Conservation (phyloP, 768 basidiomycete species). For the Collybia sp. region DNA sequence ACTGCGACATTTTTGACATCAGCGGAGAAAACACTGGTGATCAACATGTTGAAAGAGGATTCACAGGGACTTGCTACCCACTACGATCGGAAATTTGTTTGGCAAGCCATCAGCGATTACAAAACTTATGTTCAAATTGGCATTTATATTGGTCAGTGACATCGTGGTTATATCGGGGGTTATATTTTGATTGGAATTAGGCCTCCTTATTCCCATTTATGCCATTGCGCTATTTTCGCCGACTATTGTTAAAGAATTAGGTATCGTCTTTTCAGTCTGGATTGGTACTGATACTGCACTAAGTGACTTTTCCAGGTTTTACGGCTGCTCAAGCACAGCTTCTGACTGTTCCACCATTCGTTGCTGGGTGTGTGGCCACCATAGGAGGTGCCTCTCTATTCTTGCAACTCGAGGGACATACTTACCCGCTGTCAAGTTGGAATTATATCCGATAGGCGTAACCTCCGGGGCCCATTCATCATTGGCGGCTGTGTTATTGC, state of each 20-base stretch:
- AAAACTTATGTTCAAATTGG: slow-evolving; percentile 34
- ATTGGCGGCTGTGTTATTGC: slow-evolving; percentile 35
- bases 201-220: slow-evolving; percentile 40
- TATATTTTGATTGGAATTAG: neutral
- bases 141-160: slow-evolving; percentile 35
- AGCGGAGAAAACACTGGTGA: slow-evolving; percentile 32
- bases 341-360: slow-evolving; percentile 47
- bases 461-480: slow-evolving; percentile 45
- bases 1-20: slow-evolving; percentile 52
- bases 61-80: slow-evolving; percentile 39
- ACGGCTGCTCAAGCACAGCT: slow-evolving; percentile 45
- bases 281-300: neutral
- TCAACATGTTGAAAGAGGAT: slow-evolving; percentile 39
- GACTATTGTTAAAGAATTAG: slow-evolving; percentile 42
- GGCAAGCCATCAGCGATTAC: slow-evolving; percentile 44
- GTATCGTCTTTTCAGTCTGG: slow-evolving; percentile 5
- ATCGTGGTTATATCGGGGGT: too few relatives aligned
- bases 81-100: slow-evolving; percentile 38
- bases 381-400: slow-evolving; percentile 19
- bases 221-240: slow-evolving; percentile 44
- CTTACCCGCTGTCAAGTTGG: slow-evolving; percentile 20
- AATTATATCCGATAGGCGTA: slow-evolving; percentile 34
- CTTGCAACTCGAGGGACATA: neutral
- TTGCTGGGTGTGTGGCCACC: slow-evolving; percentile 39
- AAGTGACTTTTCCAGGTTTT: slow-evolving; percentile 24